Evolutionary conservation across 2,329 filamentous ascomycete genomes (phyloP), one percentile per base, ranked within the genome.

Genomic region (Teratosphaeria zuluensis): DNA sequence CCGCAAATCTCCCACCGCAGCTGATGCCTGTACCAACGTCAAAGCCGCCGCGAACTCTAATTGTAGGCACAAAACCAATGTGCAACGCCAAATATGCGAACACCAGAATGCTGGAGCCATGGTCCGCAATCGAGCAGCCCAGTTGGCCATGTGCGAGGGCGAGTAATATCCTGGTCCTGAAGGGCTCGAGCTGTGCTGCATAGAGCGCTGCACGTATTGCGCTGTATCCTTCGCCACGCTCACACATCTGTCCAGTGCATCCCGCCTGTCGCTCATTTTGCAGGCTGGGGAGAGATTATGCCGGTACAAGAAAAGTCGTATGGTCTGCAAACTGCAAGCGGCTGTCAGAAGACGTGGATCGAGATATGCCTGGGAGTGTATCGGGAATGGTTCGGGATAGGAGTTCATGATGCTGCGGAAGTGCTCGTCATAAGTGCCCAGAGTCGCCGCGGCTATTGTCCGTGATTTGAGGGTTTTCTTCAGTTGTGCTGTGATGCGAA

Each of bases 71-170:
- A 96, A 78, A 58, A 96, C 85, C 0, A 97, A 80, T 1, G 88
- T 81, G 68, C 88, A 95, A 24, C 92, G 87, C 84, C 95, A 96
- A 52, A 96, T 80, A 70, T 97, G 94, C 14, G 84, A 85, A 58
- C 90, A 88, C 8, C 95, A 79, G 65, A 92, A 83, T 3, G 87
- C 84, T 1, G 87, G 90, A 2, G 90, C 85, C 11, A 85, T 83
- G 35, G 85, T 82, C 4, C 83, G 81, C 1, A 91, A 77, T 9
- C 82, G 78, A 2, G 81, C 75, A 30, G 81, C 82, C 70, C 82
- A 84, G 55, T 66, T 63, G 58, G 71, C 68, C 54, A 72, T 70
- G 35, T 69, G 72, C 31, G 66, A 66, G 32, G 66, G 65, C 14
- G 66, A 66, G 58, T 69, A 66, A 54, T 64, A 68, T 24, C 64